These are phyloP conservation scores for Saitozyma sp. DNA, from an alignment of 768 basidiomycete species.

Conservation along the genomic window DNA sequence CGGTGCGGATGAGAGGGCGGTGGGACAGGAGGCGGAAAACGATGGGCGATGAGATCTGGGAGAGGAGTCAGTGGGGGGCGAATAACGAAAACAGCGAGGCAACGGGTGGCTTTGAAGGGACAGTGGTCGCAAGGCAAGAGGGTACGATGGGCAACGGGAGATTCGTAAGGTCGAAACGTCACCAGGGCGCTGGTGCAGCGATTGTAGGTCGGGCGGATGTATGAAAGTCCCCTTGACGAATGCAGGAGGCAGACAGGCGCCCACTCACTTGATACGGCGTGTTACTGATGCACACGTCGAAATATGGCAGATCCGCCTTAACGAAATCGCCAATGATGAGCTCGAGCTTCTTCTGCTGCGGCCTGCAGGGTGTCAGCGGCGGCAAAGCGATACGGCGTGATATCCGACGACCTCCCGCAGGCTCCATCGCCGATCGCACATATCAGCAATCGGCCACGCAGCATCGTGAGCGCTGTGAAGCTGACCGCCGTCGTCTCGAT, in stretches of 20 bases:
- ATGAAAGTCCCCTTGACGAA: not conserved
- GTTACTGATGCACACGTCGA: constrained; percentile 98
- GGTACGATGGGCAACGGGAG: not conserved
- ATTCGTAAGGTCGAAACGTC: no score
- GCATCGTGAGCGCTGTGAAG: no score
- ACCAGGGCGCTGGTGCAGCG: no score
- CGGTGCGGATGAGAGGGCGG: constrained; percentile 86
- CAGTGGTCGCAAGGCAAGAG: not conserved
- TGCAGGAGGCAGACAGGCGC: not conserved
- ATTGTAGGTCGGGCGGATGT: not conserved
- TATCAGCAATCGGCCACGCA: not conserved
- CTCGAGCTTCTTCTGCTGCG: constrained; percentile 91
- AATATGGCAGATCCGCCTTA: constrained; percentile 96
- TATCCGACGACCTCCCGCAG: no score
- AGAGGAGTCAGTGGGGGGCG: constrained; percentile 4
- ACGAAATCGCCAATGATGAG: constrained; percentile 97
- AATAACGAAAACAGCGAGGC: not conserved
- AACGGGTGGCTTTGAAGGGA: not conserved
- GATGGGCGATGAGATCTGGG: constrained; percentile 86
- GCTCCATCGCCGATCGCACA: not conserved
- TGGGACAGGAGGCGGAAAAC: constrained; percentile 96
- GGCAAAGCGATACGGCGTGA: no score
- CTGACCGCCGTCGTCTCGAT: no score
- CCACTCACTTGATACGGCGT: constrained; percentile 83
- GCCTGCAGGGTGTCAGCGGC: constrained; percentile 57